Conservation (phyloP, 2,329 filamentous ascomycete species). For the Xylariaceae sp. region DNA sequence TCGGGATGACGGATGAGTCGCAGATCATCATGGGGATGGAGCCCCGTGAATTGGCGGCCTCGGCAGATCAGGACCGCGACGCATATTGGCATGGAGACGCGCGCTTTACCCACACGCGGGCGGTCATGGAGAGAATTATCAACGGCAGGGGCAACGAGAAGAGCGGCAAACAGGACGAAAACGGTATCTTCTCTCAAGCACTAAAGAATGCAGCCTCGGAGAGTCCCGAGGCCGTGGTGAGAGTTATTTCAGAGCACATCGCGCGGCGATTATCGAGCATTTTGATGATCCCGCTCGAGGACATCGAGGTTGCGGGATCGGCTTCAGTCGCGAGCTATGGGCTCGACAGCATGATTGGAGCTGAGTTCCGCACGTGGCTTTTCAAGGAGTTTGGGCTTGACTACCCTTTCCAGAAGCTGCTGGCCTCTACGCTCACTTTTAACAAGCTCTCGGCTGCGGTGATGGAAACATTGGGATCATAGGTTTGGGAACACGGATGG, state of each 20-base stretch:
- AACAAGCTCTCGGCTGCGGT: constrained; percentile 11
- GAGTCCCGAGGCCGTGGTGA: constrained; percentile 7
- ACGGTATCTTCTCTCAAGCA: constrained; percentile 7
- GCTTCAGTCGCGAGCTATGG: constrained; percentile 32
- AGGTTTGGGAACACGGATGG: neutral
- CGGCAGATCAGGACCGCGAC: constrained; percentile 15
- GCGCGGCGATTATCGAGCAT: constrained; percentile 23
- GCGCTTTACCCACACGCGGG: constrained; percentile 22
- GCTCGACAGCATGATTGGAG: constrained; percentile 36
- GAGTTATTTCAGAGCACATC: constrained; percentile 16
- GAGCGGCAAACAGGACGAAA: constrained; percentile 11
- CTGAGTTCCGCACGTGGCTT: constrained; percentile 35
- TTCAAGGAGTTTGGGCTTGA: constrained; percentile 36
- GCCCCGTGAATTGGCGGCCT: constrained; percentile 16
- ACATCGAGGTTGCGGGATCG: constrained; percentile 18
- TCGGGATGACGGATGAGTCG: constrained; percentile 1
- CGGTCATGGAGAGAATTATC: constrained; percentile 15
- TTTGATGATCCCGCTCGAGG: constrained; percentile 23
- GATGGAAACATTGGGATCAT: constrained; percentile 3
- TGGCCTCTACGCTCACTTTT: constrained; percentile 30
- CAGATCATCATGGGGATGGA: constrained; percentile 25
- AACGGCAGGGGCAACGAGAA: neutral
- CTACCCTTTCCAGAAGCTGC: constrained; percentile 37
- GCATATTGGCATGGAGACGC: constrained; percentile 30
- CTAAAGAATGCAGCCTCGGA: constrained; percentile 16